Evolutionary conservation across 495 filamentous ascomycete genomes (phyloP).

Genomic region (Aspergillus funiculosus): DNA sequence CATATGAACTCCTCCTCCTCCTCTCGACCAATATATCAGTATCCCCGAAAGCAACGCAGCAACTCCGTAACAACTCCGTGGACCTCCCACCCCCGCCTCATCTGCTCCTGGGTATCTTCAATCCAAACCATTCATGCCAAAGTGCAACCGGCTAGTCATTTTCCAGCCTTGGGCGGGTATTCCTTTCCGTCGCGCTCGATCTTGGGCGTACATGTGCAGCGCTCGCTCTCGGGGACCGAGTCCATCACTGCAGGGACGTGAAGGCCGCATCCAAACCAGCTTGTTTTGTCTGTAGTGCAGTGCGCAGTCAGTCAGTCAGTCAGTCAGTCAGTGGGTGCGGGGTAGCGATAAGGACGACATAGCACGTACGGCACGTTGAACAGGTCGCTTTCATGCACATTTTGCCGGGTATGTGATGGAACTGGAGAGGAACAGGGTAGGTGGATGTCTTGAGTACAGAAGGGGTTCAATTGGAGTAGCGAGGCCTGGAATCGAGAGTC

Average conservation of each 20-base stretch:
- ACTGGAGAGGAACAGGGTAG: neutral
- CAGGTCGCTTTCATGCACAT: constrained; percentile 51
- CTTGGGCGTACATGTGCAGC: constrained; percentile 60
- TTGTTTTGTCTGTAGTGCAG: constrained; percentile 49
- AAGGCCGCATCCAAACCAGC: constrained; percentile 67
- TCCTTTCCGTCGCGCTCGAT: constrained; percentile 54
- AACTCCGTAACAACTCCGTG: neutral
- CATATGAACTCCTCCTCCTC: too few species aligned
- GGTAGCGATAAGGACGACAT: neutral
- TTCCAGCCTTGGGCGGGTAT: constrained; percentile 58
- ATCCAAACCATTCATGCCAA: constrained; percentile 12
- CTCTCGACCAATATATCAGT: too few species aligned
- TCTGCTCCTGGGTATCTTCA: too few species aligned
- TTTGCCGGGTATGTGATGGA: constrained; percentile 2
- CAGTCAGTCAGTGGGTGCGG: neutral
- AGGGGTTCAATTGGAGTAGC: neutral
- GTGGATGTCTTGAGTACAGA: neutral
- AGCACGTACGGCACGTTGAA: constrained; percentile 43
- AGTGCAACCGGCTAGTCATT: constrained; percentile 31
- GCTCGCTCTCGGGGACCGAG: constrained; percentile 47
- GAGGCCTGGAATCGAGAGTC: too few species aligned
- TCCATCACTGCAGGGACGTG: constrained; percentile 67
- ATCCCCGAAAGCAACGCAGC: neutral
- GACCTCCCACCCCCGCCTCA: neutral
- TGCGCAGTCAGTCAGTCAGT: constrained; percentile 1